Evolutionary conservation across 1,284 basidiomycete species (phyloP), one percentile per base, ranked within the genome.

Genomic region (Rhodotorula glutinis): DNA sequence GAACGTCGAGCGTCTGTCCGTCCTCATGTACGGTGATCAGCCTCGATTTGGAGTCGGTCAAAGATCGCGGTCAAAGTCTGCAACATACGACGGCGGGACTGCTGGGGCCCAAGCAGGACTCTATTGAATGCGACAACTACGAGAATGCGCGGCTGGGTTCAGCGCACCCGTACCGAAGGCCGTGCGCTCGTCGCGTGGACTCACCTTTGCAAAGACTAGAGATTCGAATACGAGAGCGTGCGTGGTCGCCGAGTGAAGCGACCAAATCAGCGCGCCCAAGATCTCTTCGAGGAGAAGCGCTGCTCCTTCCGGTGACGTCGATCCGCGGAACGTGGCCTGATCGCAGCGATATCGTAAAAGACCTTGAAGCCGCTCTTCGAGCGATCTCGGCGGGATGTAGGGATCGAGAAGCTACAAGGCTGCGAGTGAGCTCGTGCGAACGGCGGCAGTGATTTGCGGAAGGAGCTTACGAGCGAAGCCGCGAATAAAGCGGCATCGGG

Each of bases 281-380:
- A 55, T 17, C 3, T 61, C 52, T 23, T 49, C 49, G 0, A 65
- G 56, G 0, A 52, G 43, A 4, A 21, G 29, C 2, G 38, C 29
- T 7, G 52, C 38, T 5, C 60, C 65, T 11, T 55, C 43, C 1
- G 56, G 33, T 3, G 41, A 11, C 0, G 65, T 51, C 3, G 52
- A 46, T 0, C 49, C 53, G 3, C 53, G 52, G 2, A 61, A 43
- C 0, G 57, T 21, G 0, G 62, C 51, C 30, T 63, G 65, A 4
- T 51, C 44, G 33, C 53, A 40, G 13, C 71, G 65, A 40, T 49
- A 58, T 0, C 33, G 17, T 14, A 70, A 33, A 11, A 61, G 27
- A 30, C 60, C 40, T 2, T 23, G 11, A 49, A 67, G 44, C 16
- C 52, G 19, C 7, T 40, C 25, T 2, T 8, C n/a, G 44, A 54